These are phyloP conservation scores for Cyclospora cayetanensis DNA, from an alignment of 169 alveolate genomes.

Conservation along the genomic window DNA sequence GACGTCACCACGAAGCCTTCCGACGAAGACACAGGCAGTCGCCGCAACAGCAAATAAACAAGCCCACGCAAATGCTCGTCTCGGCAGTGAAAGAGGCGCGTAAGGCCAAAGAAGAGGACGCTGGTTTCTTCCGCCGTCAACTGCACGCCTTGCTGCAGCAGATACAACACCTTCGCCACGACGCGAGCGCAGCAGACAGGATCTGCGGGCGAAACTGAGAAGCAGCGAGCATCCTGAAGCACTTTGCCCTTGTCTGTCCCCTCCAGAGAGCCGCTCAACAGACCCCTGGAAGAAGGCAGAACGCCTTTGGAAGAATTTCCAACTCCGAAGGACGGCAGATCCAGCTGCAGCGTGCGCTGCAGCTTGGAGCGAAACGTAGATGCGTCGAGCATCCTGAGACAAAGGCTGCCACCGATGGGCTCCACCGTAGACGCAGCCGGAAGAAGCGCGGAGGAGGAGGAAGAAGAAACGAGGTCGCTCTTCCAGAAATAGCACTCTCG, in stretches of 20 bases:
- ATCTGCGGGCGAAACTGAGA: slow-evolving; percentile 67
- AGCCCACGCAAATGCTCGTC: slow-evolving; percentile 91
- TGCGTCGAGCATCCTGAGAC: slow-evolving; percentile 64
- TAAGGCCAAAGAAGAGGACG: slow-evolving; percentile 94
- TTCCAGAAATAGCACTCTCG: not conserved
- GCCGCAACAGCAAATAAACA: slow-evolving; percentile 92
- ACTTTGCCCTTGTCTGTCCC: slow-evolving; percentile 66
- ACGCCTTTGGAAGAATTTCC: not conserved
- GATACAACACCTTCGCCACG: slow-evolving; percentile 60
- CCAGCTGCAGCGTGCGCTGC: slow-evolving; percentile 65
- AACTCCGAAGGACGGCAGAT: slow-evolving; percentile 11
- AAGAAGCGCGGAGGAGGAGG: not conserved
- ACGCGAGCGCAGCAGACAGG: slow-evolving; percentile 61
- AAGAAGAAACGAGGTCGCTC: too few relatives aligned
- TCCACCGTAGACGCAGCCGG: not conserved
- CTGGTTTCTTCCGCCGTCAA: slow-evolving; percentile 91
- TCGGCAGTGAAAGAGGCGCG: slow-evolving; percentile 93
- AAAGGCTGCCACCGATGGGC: not conserved
- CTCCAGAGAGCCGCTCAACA: not conserved
- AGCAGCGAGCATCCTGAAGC: slow-evolving; percentile 74
- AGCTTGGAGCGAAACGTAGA: slow-evolving; percentile 69
- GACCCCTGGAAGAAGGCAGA: not conserved
- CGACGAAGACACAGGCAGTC: slow-evolving; percentile 90
- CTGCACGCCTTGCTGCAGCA: slow-evolving; percentile 78
- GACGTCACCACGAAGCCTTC: slow-evolving; percentile 95